Percentiles rank a stretch among this genome's conserved stretches.
Evolutionary conservation across 768 basidiomycete genomes (phyloP).

Genomic region (Tricholoma terreum): DNA sequence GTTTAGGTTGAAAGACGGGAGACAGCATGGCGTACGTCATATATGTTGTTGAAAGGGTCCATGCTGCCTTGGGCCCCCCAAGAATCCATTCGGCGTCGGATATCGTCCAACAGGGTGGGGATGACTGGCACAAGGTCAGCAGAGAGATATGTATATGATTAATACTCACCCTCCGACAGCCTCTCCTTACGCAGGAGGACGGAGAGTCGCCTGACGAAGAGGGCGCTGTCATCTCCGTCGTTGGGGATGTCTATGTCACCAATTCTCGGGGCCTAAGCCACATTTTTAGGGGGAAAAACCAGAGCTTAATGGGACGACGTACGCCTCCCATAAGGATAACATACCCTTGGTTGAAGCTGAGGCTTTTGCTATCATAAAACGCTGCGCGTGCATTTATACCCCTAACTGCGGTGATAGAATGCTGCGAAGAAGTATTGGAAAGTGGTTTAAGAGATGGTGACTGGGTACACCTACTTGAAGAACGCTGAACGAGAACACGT

Average conservation of each 20-base stretch:
- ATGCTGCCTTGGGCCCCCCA: slow-evolving; percentile 24
- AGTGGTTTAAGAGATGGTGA: neutral
- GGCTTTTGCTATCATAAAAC: slow-evolving; percentile 28
- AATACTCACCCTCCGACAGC: slow-evolving; percentile 7
- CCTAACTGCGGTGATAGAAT: slow-evolving; percentile 23
- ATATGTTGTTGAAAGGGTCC: slow-evolving; percentile 23
- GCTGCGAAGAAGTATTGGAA: slow-evolving; percentile 1
- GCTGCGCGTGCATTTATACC: slow-evolving; percentile 29
- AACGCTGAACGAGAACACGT: neutral
- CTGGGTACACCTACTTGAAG: neutral
- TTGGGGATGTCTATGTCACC: slow-evolving; percentile 19
- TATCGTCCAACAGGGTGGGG: slow-evolving; percentile 22
- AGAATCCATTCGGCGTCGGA: slow-evolving; percentile 15
- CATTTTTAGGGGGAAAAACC: neutral
- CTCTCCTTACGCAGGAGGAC: slow-evolving; percentile 12
- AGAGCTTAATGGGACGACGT: neutral
- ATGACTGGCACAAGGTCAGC: slow-evolving; percentile 10
- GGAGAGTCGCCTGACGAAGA: slow-evolving; percentile 18
- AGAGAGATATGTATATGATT: no score
- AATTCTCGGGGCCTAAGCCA: slow-evolving; percentile 17
- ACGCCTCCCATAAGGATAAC: slow-evolving; percentile 33
- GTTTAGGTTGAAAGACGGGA: neutral
- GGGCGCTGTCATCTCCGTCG: slow-evolving; percentile 8
- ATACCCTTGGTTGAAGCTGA: slow-evolving; percentile 32
- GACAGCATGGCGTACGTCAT: slow-evolving; percentile 14